Conservation (phyloP, 106 monocot genomes). For the Acorus gramineus region DNA sequence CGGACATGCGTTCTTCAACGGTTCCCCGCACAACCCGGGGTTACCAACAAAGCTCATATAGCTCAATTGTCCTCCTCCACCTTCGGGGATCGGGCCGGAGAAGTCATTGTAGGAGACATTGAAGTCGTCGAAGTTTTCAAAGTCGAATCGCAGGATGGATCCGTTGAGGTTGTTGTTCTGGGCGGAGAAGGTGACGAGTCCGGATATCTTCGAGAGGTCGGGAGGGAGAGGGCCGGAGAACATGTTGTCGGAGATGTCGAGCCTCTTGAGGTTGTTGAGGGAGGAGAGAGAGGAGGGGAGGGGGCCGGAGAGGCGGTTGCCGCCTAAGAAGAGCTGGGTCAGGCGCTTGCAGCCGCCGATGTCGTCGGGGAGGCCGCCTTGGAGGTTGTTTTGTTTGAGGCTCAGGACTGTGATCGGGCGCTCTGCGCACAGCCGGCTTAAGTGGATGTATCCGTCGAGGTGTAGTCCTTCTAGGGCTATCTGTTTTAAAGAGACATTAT, state of each 20-base stretch:
- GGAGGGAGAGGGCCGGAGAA: constrained; percentile 31
- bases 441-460: constrained; percentile 27
- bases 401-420: constrained; percentile 8
- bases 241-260: constrained; percentile 29
- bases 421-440: constrained; percentile 12
- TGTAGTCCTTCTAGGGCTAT: constrained; percentile 8
- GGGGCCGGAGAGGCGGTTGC: constrained; percentile 26
- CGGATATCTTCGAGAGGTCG: constrained; percentile 12
- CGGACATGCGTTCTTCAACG: constrained; percentile 8
- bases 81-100: constrained; percentile 10
- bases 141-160: constrained; percentile 14
- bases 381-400: constrained; percentile 15
- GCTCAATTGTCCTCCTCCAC: constrained; percentile 4
- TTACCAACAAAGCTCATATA: constrained; percentile 10
- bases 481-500: no score
- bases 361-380: constrained; percentile 11
- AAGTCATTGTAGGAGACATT: constrained; percentile 30
- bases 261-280: constrained; percentile 21
- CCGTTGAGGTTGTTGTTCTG: constrained; percentile 23
- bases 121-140: constrained; percentile 2
- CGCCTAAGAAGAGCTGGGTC: constrained; percentile 16
- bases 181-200: constrained; percentile 14
- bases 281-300: constrained; percentile 20
- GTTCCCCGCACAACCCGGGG: constrained; percentile 24
- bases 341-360: constrained; percentile 21